A percentile compares a stretch with the other conserved stretches of the same genome.
Conservation (phyloP, 2,329 filamentous ascomycete genomes). For the Calonectria pseudoreteaudii region DNA sequence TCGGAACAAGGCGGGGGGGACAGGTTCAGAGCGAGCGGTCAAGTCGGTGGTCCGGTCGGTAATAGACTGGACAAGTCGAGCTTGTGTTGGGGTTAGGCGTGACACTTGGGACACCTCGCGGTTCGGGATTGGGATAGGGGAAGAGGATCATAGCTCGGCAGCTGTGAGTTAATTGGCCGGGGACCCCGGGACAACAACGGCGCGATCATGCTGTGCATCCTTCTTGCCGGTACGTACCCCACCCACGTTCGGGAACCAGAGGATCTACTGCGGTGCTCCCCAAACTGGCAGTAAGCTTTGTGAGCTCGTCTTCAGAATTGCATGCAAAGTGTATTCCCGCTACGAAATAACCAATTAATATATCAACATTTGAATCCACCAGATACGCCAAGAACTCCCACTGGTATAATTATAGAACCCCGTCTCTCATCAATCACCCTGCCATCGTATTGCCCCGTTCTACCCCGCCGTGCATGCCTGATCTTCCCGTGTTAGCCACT, state of each 20-base stretch:
- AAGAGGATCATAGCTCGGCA: slow-evolving; percentile 21
- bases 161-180: slow-evolving; percentile 13
- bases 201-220: background rate
- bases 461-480: background rate
- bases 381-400: background rate
- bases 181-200: slow-evolving; percentile 16
- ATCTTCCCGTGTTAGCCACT: background rate
- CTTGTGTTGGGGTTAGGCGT: slow-evolving; percentile 1
- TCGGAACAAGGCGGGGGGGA: background rate
- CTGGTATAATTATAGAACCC: background rate
- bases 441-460: background rate
- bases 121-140: slow-evolving; percentile 1
- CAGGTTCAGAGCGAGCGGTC: background rate
- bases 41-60: slow-evolving; percentile 7
- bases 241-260: background rate
- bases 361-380: background rate
- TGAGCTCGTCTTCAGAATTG: background rate
- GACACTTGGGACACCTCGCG: slow-evolving; percentile 14
- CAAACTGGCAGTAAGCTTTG: background rate
- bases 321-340: background rate
- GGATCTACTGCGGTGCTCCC: background rate
- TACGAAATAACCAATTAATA: background rate
- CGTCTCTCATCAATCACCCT: background rate
- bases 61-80: background rate
- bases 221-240: background rate